These are phyloP conservation scores for Thielaviopsis euricoi DNA, from an alignment of 2,329 filamentous ascomycete genomes.

Conservation along the genomic window DNA sequence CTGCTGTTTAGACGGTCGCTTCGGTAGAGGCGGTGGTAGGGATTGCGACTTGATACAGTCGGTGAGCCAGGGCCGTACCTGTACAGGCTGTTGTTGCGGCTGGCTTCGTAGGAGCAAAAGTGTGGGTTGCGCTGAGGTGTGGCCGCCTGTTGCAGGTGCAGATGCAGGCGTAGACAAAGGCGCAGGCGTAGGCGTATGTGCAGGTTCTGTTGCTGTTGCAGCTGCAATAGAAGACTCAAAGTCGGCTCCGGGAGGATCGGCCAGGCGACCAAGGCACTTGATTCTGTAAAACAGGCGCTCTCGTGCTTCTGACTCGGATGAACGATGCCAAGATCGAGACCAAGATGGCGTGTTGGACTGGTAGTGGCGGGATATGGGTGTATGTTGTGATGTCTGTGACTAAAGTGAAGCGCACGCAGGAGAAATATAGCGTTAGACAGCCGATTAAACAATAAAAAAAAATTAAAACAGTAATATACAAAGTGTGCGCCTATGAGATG, in stretches of 20 bases:
- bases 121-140: no score
- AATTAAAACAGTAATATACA: neutral
- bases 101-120: no score
- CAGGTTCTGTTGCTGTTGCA: neutral
- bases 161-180: neutral
- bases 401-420: neutral
- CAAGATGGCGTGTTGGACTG: neutral
- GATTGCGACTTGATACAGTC: conserved; percentile 5
- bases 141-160: neutral
- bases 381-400: neutral
- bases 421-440: neutral
- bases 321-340: neutral
- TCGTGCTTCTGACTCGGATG: neutral
- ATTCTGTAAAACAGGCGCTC: neutral
- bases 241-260: no score
- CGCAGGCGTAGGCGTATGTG: neutral
- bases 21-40: conserved; percentile 16
- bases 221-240: neutral
- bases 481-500: neutral
- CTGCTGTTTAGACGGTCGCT: conserved; percentile 3
- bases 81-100: no score
- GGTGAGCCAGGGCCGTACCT: no score
- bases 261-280: neutral
- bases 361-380: neutral
- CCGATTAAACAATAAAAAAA: no score